Evolutionary conservation across 768 basidiomycete species (phyloP).

Genomic region (Boletus vinaceobasis): DNA sequence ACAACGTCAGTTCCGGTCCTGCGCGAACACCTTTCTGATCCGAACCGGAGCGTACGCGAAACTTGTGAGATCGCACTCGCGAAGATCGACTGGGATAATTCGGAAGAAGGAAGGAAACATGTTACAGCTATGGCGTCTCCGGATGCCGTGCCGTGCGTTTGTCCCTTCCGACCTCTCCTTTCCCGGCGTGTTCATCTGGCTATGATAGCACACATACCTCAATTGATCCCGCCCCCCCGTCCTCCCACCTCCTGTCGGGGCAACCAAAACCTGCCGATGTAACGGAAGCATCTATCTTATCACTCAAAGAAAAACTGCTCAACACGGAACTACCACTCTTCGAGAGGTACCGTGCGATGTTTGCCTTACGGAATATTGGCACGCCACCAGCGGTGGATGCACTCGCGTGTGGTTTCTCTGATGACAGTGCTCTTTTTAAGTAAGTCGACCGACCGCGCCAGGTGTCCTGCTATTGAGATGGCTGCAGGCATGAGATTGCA

Average conservation of each 20-base stretch:
- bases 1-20: conserved; percentile 64
- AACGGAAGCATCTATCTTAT: conserved; percentile 45
- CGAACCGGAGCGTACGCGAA: conserved; percentile 77
- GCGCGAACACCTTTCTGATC: conserved; percentile 65
- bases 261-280: conserved; percentile 50
- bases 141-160: conserved; percentile 36
- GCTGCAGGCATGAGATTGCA: conserved; percentile 90
- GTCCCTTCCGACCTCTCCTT: background rate
- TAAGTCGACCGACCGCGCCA: conserved; percentile 35
- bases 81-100: conserved; percentile 91
- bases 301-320: conserved; percentile 61
- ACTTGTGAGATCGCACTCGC: conserved; percentile 97
- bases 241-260: conserved; percentile 58
- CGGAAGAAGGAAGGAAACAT: conserved; percentile 63
- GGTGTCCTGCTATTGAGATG: background rate
- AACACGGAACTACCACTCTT: conserved; percentile 72
- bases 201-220: conserved; percentile 65
- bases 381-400: conserved; percentile 83
- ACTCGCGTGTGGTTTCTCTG: conserved; percentile 85
- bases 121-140: conserved; percentile 29
- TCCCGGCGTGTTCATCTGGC: background rate
- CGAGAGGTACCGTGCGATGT: conserved; percentile 97
- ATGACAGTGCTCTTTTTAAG: conserved; percentile 93
- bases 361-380: conserved; percentile 92
- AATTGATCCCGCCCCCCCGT: conserved; percentile 85